Base-by-base conservation (phyloP, 352 stramenopile species). In the Phytophthora pini region DNA sequence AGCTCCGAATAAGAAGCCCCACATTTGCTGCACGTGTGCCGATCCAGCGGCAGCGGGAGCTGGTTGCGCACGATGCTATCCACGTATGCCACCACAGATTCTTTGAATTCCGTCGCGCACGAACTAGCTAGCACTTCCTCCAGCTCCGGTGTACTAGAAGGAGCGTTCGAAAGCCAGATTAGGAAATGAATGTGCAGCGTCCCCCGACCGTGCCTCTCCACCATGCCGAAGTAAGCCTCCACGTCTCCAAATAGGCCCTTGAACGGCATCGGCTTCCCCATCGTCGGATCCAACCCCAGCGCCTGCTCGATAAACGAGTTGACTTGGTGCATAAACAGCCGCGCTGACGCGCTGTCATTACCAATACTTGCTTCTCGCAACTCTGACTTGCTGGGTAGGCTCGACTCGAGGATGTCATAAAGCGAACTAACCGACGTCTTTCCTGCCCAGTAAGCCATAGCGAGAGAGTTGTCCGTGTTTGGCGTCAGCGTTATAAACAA, bases 401-500 rank as follows among this genome's bases (percentile, higher is more conserved):
- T 36, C 6, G 5, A 11, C 7, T 13, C 15, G 12, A 52, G 12
- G 8, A 48, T 5, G 17, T 56, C 56, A 27, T 57, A 56, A 1
- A 64, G 22, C 10, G 54, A 38, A 1, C 51, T 24, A 0, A 64
- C 38, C 1, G 56, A 64, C 0, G 46, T 8, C 4, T 36, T 47
- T 9, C 56, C 47, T 20, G 45, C 20, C 10, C 57, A 65, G 2
- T 58, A 20, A 1, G 47, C 47, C 47, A 65, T 52, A 2, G 13
- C 56, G 15, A 65, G 26, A 1, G 56, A 57, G 6, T 57, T 49
- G 27, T 49, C 36, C 0, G 38, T 41, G 10, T 65, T 65, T 3
- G 46, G 46, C 0, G 56, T 58, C 10, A 65, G n/a, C 1, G 47
- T 57, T 2, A 65, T 11, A 24, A 58, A 65, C 3, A 65, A 17